A percentile compares a stretch with the other conserved stretches of the same genome.
These are phyloP conservation scores for Plasmodium billcollinsi DNA, from an alignment of 169 alveolate genomes.

Conservation along the genomic window DNA sequence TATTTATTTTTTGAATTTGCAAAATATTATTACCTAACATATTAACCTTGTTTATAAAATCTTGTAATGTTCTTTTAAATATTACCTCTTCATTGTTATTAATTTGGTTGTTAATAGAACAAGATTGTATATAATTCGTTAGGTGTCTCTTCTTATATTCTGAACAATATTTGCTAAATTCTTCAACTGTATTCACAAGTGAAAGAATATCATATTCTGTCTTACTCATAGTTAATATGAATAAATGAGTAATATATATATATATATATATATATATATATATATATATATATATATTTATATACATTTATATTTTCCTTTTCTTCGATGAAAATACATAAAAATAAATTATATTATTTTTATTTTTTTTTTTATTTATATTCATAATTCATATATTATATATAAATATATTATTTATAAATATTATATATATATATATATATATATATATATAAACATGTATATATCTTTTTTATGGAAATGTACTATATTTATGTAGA, in stretches of 20 bases:
- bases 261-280: not conserved
- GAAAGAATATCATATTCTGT: slow-evolving; percentile 33
- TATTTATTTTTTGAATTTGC: not conserved
- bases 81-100: slow-evolving; percentile 24
- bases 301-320: too few species aligned
- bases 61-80: slow-evolving; percentile 16
- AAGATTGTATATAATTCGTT: slow-evolving; percentile 20
- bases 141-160: slow-evolving; percentile 37
- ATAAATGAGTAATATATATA: not conserved
- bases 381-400: too few species aligned
- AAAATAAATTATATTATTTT: too few species aligned
- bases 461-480: too few species aligned
- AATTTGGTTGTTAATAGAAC: slow-evolving; percentile 26
- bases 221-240: slow-evolving; percentile 25
- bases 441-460: too few species aligned
- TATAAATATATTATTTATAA: not conserved
- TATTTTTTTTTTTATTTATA: too few species aligned
- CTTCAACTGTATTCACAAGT: slow-evolving; percentile 50
- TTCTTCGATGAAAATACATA: too few species aligned
- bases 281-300: too few species aligned
- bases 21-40: slow-evolving; percentile 17
- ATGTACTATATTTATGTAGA: too few species aligned
- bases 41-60: slow-evolving; percentile 27
- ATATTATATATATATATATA: too few species aligned
- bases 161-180: slow-evolving; percentile 33